These are phyloP conservation scores for Aspergillus sp. DNA, from an alignment of 2,329 filamentous ascomycete species.

Conservation along the genomic window DNA sequence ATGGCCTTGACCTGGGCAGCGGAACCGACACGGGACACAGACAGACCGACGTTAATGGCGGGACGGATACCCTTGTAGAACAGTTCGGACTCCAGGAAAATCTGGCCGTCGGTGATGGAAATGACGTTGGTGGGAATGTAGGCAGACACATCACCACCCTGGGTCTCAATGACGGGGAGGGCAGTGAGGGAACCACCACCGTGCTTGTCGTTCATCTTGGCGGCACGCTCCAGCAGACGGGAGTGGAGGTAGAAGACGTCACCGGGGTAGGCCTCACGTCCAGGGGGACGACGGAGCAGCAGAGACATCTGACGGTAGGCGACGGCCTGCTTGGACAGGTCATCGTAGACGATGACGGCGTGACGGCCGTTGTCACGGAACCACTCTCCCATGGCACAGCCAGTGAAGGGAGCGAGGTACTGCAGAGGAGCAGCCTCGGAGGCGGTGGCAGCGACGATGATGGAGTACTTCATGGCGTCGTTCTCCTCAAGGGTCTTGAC, in stretches of 20 bases:
- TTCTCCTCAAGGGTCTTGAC: slow-evolving; percentile 99
- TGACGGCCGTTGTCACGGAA: slow-evolving; percentile 88
- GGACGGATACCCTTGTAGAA: slow-evolving; percentile 99
- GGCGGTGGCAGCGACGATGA: slow-evolving; percentile 91
- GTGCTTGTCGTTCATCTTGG: slow-evolving; percentile 97
- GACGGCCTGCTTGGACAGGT: slow-evolving; percentile 96
- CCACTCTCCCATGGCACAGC: slow-evolving; percentile 63
- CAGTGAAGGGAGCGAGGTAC: slow-evolving; percentile 92
- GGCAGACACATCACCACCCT: slow-evolving; percentile 99
- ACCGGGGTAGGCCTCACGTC: slow-evolving; percentile 99
- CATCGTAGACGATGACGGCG: slow-evolving; percentile 87
- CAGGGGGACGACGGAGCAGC: slow-evolving; percentile 92
- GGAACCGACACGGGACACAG: slow-evolving; percentile 99
- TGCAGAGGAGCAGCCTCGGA: slow-evolving; percentile 95
- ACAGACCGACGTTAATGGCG: slow-evolving; percentile 99
- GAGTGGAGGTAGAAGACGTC: slow-evolving; percentile 99
- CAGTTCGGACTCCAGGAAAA: slow-evolving; percentile 98
- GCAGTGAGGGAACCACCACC: slow-evolving; percentile 96
- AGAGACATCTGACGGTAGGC: slow-evolving; percentile 99
- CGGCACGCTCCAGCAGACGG: slow-evolving; percentile 97
- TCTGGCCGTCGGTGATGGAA: slow-evolving; percentile 99
- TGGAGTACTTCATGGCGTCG: slow-evolving; percentile 97
- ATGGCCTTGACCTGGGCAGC: slow-evolving; percentile 99
- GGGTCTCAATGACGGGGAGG: slow-evolving; percentile 97
- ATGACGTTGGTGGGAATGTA: slow-evolving; percentile 99